Evolutionary conservation across 148 eudicot genomes (phyloP).

Genomic region (Vaccinium corymbosum): DNA sequence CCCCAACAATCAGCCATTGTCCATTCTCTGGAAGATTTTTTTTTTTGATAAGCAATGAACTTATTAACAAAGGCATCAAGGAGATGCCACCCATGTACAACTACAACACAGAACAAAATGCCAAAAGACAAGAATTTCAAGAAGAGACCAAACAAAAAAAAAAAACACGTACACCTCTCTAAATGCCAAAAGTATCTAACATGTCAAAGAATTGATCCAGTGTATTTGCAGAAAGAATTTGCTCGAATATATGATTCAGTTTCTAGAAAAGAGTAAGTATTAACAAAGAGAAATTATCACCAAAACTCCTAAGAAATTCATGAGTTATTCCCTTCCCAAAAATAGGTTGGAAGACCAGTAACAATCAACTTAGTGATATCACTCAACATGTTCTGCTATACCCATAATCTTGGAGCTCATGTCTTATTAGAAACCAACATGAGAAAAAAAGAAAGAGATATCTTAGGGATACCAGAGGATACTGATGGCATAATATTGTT

Average conservation of each 20-base stretch:
- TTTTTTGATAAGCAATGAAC: too few relatives aligned
- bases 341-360: neutral
- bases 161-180: too few relatives aligned
- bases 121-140: too few relatives aligned
- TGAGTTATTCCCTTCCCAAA: slow-evolving; percentile 1
- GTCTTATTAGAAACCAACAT: neutral
- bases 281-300: neutral
- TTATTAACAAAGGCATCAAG: too few relatives aligned
- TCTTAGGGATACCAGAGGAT: neutral
- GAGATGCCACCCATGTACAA: too few relatives aligned
- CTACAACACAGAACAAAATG: too few relatives aligned
- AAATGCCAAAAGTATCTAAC: too few relatives aligned
- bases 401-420: neutral
- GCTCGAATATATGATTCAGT: neutral
- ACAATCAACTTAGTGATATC: neutral
- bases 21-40: neutral
- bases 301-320: neutral
- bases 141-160: too few relatives aligned
- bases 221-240: neutral
- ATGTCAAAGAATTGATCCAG: too few relatives aligned
- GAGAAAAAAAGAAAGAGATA: neutral
- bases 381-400: neutral
- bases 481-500: neutral
- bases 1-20: neutral
- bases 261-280: neutral